Evolutionary conservation across 1,284 basidiomycete genomes (phyloP), one percentile per base, ranked within the genome.

Genomic region (Singerocomus rubriflavus): DNA sequence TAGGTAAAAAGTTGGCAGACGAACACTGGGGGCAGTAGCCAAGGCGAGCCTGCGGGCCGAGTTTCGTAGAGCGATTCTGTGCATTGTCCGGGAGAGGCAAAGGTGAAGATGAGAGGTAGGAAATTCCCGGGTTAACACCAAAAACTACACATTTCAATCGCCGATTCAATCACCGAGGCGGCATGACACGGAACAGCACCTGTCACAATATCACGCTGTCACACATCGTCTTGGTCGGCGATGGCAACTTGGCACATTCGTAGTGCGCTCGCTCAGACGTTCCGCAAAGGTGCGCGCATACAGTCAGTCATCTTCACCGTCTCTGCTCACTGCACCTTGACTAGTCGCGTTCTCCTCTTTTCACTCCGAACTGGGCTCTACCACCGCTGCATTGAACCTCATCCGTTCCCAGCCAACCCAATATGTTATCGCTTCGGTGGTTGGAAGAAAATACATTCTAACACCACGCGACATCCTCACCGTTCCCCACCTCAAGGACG

Each of bases 401-500:
- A 82, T 91, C 54, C 84, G 84, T 59, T 82, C 85, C 2, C 92
- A 90, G 66, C 90, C 85, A 17, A 88, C 80, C 8, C 90, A 91
- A 73, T 99, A 98, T 73, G 79, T 94, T 67, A 77, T 96, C 59
- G 92, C 93, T 50, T 85, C 89, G n/a, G 80, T 98, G 51, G 88
- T 89, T 51, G 89, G 92, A 54, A 80, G 84, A 62, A 90, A 88
- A 67, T 94, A 96, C 72, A 82, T 98, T 57, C 78, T 99, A 31
- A 82, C 94, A 32, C 85, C 92, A 17, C 82, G 86, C 63, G 96
- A 99, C 74, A 71, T 96, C 55, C 82, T 99, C 62, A 98, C 96
- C 42, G 81, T 98, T 2, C 94, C 96, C 3, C 86, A 86, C 44
- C 80, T 98, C 44, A 86, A 85, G 57, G 83, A 87, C 68, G 85